Conservation (phyloP, 495 filamentous ascomycete genomes). For the Daldinia grandis region DNA sequence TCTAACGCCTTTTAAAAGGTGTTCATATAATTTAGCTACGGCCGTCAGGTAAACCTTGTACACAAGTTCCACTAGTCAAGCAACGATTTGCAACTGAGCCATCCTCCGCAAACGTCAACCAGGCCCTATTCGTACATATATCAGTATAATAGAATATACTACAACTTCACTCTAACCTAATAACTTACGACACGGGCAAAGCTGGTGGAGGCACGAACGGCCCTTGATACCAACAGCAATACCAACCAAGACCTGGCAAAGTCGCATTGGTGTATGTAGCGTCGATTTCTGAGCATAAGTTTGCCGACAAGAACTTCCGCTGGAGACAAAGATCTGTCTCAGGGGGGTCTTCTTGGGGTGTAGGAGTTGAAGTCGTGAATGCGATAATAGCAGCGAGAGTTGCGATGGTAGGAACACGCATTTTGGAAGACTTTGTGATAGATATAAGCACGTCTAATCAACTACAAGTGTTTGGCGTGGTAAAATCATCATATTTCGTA, state of each 20-base stretch:
- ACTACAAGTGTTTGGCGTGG: neutral
- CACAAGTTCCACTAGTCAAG: slow-evolving; percentile 22
- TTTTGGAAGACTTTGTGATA: slow-evolving; percentile 14
- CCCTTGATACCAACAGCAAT: slow-evolving; percentile 39
- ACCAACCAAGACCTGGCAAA: slow-evolving; percentile 29
- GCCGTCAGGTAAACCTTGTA: slow-evolving; percentile 6
- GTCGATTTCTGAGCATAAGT: slow-evolving; percentile 25
- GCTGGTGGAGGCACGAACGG: slow-evolving; percentile 34
- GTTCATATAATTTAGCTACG: neutral
- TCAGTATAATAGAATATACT: neutral
- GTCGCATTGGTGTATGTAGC: slow-evolving; percentile 33
- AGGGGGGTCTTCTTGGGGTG: slow-evolving; percentile 16
- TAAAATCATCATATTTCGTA: neutral
- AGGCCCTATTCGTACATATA: slow-evolving; percentile 18
- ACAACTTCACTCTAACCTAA: neutral
- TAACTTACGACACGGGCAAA: slow-evolving; percentile 27
- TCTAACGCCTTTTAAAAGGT: neutral
- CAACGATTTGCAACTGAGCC: slow-evolving; percentile 37
- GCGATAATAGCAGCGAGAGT: slow-evolving; percentile 20
- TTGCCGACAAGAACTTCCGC: slow-evolving; percentile 19
- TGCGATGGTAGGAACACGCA: slow-evolving; percentile 24
- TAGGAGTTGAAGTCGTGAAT: slow-evolving; percentile 10
- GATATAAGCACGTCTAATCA: neutral
- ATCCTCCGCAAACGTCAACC: slow-evolving; percentile 35
- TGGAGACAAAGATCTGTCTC: slow-evolving; percentile 35